Evolutionary conservation across 2,329 filamentous ascomycete species (phyloP).

Genomic region (Pseudogymnoascus pannorum): DNA sequence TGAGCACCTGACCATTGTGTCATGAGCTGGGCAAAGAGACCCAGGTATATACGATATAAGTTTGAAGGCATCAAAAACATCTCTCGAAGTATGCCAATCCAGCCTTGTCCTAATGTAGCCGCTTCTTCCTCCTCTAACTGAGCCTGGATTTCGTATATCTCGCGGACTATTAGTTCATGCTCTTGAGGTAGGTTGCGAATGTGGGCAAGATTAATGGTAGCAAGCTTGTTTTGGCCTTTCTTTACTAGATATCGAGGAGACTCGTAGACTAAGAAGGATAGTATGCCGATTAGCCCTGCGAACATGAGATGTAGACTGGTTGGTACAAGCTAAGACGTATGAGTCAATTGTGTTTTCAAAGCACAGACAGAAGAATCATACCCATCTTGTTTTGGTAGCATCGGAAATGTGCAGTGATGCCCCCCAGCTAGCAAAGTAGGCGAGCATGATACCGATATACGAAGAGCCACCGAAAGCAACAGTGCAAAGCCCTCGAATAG

Average conservation of each 20-base stretch:
- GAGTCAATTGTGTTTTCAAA: constrained; percentile 9
- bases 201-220: constrained; percentile 45
- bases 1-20: constrained; percentile 68
- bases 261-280: constrained; percentile 63
- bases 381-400: not conserved
- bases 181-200: constrained; percentile 53
- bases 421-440: constrained; percentile 23
- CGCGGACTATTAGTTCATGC: constrained; percentile 52
- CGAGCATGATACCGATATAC: constrained; percentile 22
- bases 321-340: constrained; percentile 52
- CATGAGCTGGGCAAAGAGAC: constrained; percentile 61
- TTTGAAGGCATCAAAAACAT: constrained; percentile 62
- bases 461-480: constrained; percentile 21
- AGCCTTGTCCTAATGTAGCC: constrained; percentile 58
- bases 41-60: constrained; percentile 64
- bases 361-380: not conserved
- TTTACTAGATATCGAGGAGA: constrained; percentile 67
- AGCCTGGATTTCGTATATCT: constrained; percentile 56
- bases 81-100: constrained; percentile 59
- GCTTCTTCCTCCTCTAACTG: constrained; percentile 65
- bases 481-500: constrained; percentile 22
- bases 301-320: constrained; percentile 74
- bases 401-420: constrained; percentile 30
- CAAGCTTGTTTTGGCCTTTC: constrained; percentile 51
- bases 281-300: constrained; percentile 59